phyloP scores from a whole-genome alignment of 2,329 filamentous ascomycete genomes.

The Torrubiellomyces zombiae region DNA sequence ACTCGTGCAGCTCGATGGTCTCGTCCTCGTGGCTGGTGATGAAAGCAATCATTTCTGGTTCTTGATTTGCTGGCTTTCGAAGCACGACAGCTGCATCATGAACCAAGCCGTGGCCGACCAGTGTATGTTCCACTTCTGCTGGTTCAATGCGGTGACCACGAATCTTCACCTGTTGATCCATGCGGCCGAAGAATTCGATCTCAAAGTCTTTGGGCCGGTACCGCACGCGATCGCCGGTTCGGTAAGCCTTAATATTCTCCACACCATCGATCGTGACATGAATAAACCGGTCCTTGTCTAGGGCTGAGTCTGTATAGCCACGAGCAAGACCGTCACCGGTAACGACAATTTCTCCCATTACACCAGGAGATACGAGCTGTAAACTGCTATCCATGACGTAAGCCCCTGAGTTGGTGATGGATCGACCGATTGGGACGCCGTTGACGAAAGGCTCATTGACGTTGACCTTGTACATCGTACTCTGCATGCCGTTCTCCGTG shows the following conservation, averaged over 20 bases:
- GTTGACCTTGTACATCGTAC: background rate
- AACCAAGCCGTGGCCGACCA: slow-evolving; percentile 5
- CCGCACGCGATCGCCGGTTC: slow-evolving; percentile 12
- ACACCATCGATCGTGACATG: slow-evolving; percentile 3
- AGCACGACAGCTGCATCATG: slow-evolving; percentile 7
- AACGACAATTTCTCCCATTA: slow-evolving; percentile 12
- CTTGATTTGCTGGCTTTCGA: no score
- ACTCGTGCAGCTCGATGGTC: no score
- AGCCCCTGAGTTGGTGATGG: slow-evolving; percentile 3
- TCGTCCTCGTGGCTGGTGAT: no score
- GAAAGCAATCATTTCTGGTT: no score
- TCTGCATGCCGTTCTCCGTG: slow-evolving; percentile 7
- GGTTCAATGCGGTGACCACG: slow-evolving; percentile 15
- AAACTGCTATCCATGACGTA: slow-evolving; percentile 10
- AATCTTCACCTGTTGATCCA: slow-evolving; percentile 14
- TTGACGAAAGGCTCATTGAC: background rate
- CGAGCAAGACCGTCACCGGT: slow-evolving; percentile 11
- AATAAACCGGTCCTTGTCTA: slow-evolving; percentile 7
- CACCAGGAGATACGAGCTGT: slow-evolving; percentile 9
- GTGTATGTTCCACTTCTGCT: slow-evolving; percentile 10
- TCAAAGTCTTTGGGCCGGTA: slow-evolving; percentile 8
- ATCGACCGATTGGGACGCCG: slow-evolving; percentile 1
- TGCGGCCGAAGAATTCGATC: slow-evolving; percentile 13
- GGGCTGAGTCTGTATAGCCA: slow-evolving; percentile 7
- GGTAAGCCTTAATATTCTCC: slow-evolving; percentile 6